Base-by-base conservation (phyloP, 2,329 filamentous ascomycete species). In the Fusarium musae region DNA sequence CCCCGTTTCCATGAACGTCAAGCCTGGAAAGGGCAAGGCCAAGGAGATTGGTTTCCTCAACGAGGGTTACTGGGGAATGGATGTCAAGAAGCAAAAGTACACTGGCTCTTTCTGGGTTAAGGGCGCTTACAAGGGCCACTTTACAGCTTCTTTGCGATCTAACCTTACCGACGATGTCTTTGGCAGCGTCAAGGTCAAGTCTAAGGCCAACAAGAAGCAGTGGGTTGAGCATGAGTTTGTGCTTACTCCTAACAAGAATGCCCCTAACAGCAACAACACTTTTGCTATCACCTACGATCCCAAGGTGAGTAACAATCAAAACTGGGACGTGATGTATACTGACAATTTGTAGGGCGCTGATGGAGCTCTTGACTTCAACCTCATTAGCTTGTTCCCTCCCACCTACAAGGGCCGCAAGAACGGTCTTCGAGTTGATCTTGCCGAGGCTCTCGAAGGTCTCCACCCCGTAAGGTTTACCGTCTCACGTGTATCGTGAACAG, bases 361-460 rank as follows among this genome's bases (percentile, higher is more conserved):
- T 9, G 82, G 82, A 9, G 84, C 84, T 7, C 80, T 90, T 3
- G 85, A 90, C 77, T 89, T 91, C 63, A 88, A 88, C 75, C 77
- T 91, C 26, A 87, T 91, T 77, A 89, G 87, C 63, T 76, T 91
- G 19, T 91, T 91, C 80, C 89, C 88, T 5, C 87, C 87, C 2
- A 91, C 89, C 0, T 91, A 87, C 79, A 90, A 90, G 71, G 82
- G 84, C 67, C 84, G 87, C 47, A 81, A 84, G 52, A 92, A 92
- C 73, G 90, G 90, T 0, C 81, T 90, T 44, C 82, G 89, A 10
- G 79, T 84, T 13, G 89, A 91, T 57, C 80, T 92, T 57, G 87
- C 86, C 11, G 83, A 87, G 58, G 84, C 85, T 11, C 79, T 92
- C 5, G 86, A 84, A 6, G 84, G 82, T 12, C 77, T 90, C 2